These are phyloP conservation scores for Rhexocercosporidium sp. DNA, from an alignment of 2,329 filamentous ascomycete species.

Conservation along the genomic window DNA sequence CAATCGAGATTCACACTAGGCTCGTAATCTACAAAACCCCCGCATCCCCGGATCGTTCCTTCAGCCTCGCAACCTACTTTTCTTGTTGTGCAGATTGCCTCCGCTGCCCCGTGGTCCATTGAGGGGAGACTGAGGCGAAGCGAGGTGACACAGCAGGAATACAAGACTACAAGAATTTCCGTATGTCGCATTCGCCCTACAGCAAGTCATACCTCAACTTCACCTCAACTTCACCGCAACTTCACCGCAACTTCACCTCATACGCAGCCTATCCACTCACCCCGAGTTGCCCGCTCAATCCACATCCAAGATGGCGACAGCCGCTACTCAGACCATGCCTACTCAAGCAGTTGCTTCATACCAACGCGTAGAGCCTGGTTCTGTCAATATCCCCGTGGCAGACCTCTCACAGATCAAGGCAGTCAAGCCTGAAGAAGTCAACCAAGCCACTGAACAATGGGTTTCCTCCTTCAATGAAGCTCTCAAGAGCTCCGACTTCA, in stretches of 20 bases:
- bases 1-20: too few species aligned
- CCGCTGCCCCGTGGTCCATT: too few species aligned
- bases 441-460: slow-evolving; percentile 46
- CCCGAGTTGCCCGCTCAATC: background rate
- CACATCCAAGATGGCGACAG: slow-evolving; percentile 22
- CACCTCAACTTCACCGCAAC: too few species aligned
- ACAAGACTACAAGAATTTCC: background rate
- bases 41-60: background rate
- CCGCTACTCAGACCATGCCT: slow-evolving; percentile 21
- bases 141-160: background rate
- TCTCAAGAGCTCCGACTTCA: slow-evolving; percentile 46
- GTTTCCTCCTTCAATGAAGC: slow-evolving; percentile 49
- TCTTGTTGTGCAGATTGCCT: background rate
- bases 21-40: background rate
- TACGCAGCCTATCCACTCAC: background rate
- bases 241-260: too few species aligned
- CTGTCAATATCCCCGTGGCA: slow-evolving; percentile 57
- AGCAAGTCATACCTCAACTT: too few species aligned
- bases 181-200: background rate
- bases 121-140: too few species aligned
- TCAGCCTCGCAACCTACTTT: background rate
- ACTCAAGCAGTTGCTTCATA: slow-evolving; percentile 42
- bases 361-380: slow-evolving; percentile 56
- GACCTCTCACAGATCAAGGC: slow-evolving; percentile 46
- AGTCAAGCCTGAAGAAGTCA: slow-evolving; percentile 41